Percentiles rank a stretch among this genome's conserved stretches.
These are phyloP conservation scores for Plasmodiophora brassicae DNA, from an alignment of 208 protist species.

Conservation along the genomic window DNA sequence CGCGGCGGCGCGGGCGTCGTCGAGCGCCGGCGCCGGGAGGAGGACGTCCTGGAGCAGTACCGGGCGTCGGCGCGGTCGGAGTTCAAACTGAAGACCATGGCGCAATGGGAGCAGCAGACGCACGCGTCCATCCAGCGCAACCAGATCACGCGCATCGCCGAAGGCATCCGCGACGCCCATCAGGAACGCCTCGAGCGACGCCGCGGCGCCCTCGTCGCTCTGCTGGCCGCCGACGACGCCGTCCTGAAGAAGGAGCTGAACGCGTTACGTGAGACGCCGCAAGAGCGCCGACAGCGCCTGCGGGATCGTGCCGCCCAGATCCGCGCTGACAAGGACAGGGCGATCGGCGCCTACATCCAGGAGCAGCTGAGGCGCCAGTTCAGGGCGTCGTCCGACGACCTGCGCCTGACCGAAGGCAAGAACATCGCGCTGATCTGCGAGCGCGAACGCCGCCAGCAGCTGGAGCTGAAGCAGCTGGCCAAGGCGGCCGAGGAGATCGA, in stretches of 20 bases:
- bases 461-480: neutral
- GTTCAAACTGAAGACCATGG: neutral
- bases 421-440: neutral
- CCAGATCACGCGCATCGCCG: neutral
- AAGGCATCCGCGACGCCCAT: neutral
- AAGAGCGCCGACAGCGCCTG: neutral
- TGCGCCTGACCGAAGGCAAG: neutral
- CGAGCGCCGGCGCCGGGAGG: too few species aligned
- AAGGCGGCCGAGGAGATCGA: neutral
- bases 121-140: neutral
- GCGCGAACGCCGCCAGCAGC: neutral
- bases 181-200: neutral
- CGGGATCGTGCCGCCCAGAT: neutral
- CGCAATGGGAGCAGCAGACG: neutral
- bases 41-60: too few species aligned
- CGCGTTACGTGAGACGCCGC: neutral
- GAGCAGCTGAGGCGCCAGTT: neutral
- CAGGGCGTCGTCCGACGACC: neutral
- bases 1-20: too few species aligned
- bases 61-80: too few species aligned
- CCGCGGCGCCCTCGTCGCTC: neutral
- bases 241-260: neutral
- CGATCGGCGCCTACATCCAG: neutral
- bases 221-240: neutral
- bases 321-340: neutral